A percentile compares a stretch with the other conserved stretches of the same genome.
Evolutionary conservation across 2,329 filamentous ascomycete genomes (phyloP).

Genomic region (Xylariaceae sp.): DNA sequence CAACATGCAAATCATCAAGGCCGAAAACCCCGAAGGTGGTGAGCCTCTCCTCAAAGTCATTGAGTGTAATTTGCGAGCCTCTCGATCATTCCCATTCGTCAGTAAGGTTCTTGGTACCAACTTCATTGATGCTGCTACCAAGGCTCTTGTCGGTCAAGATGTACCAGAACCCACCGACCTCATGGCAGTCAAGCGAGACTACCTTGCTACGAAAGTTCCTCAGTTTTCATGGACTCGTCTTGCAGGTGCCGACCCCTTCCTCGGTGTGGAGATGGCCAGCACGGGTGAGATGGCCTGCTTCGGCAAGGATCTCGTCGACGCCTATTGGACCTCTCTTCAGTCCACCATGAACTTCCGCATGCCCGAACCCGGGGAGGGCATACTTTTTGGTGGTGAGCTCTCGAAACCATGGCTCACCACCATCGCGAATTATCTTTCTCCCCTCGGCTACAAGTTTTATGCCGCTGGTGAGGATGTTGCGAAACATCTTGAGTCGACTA

Average conservation of each 20-base stretch:
- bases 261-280: conserved; percentile 95
- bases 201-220: conserved; percentile 94
- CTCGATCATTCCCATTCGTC: conserved; percentile 96
- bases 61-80: conserved; percentile 95
- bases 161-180: conserved; percentile 83
- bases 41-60: conserved; percentile 86
- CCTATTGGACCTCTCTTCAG: conserved; percentile 95
- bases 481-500: conserved; percentile 69
- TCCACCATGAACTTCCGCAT: conserved; percentile 99
- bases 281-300: conserved; percentile 99
- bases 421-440: conserved; percentile 81
- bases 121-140: conserved; percentile 94
- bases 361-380: conserved; percentile 88
- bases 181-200: conserved; percentile 86
- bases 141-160: conserved; percentile 79
- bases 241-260: conserved; percentile 92
- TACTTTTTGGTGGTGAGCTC: conserved; percentile 86
- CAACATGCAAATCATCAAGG: conserved; percentile 99
- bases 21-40: conserved; percentile 68
- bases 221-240: conserved; percentile 99
- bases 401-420: conserved; percentile 66
- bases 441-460: conserved; percentile 91
- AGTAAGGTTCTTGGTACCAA: conserved; percentile 95
- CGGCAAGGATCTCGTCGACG: conserved; percentile 90
- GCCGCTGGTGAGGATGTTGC: conserved; percentile 81